These are phyloP conservation scores for Darksidea phi DNA, from an alignment of 495 filamentous ascomycete genomes.

Conservation along the genomic window DNA sequence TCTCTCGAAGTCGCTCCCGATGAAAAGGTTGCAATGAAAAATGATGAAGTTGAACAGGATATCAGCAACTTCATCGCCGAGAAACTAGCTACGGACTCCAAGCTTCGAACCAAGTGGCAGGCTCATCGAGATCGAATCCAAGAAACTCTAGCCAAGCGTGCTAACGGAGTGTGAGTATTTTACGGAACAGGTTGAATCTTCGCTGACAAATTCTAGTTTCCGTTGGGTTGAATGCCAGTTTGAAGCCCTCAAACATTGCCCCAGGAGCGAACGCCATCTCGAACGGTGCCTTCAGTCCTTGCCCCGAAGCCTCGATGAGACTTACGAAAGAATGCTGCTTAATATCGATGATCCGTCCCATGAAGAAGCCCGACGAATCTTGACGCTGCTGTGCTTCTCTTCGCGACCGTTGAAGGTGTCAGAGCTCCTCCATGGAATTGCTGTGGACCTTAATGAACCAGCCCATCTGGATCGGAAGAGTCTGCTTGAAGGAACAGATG, in stretches of 20 bases:
- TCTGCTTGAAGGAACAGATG: not conserved
- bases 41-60: conserved; percentile 38
- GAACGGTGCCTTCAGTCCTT: conserved; percentile 39
- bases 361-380: conserved; percentile 38
- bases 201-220: conserved; percentile 40
- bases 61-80: conserved; percentile 40
- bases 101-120: conserved; percentile 39
- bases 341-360: conserved; percentile 35
- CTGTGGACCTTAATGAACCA: conserved; percentile 30
- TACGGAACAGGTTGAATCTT: not conserved
- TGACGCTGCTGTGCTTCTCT: conserved; percentile 43
- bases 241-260: conserved; percentile 36
- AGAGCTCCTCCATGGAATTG: conserved; percentile 42
- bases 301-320: conserved; percentile 44
- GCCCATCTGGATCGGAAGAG: not conserved
- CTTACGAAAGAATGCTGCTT: conserved; percentile 43
- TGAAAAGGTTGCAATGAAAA: conserved; percentile 35
- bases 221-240: conserved; percentile 48
- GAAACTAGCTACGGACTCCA: conserved; percentile 36
- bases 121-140: conserved; percentile 38
- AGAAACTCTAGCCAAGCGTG: conserved; percentile 28
- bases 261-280: conserved; percentile 35
- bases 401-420: conserved; percentile 36
- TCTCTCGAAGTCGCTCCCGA: conserved; percentile 30
- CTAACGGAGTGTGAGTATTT: conserved; percentile 44